Conservation (phyloP, 192 early-diverging fungal genomes). For the Coemansia sp. region DNA sequence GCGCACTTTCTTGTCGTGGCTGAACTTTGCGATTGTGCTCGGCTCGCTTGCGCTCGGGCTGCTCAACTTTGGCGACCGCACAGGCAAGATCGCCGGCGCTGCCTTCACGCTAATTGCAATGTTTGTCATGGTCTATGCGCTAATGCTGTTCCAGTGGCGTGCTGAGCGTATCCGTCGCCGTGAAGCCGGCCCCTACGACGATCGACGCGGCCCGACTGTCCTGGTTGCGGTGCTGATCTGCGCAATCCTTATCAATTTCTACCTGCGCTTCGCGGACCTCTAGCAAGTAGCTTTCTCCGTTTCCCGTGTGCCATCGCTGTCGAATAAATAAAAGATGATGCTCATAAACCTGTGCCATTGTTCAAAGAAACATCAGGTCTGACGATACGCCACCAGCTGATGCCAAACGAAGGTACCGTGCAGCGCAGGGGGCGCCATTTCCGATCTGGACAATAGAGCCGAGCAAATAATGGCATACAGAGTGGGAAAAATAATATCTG, state of each 20-base stretch:
- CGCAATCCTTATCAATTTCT: conserved; percentile 75
- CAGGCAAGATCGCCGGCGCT: conserved; percentile 65
- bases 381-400: background rate
- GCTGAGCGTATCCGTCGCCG: conserved; percentile 66
- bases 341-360: background rate
- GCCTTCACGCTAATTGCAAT: conserved; percentile 72
- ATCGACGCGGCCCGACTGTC: conserved; percentile 69
- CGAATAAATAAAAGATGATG: background rate
- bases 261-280: conserved; percentile 49
- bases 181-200: conserved; percentile 73
- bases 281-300: background rate
- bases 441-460: background rate
- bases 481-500: too few relatives aligned
- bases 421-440: conserved; percentile 1
- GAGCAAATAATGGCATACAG: background rate
- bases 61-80: conserved; percentile 79
- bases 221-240: conserved; percentile 66
- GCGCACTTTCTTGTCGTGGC: conserved; percentile 88
- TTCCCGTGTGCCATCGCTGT: background rate
- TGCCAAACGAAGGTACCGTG: background rate
- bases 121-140: conserved; percentile 76
- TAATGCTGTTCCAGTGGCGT: conserved; percentile 73
- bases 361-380: background rate
- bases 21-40: conserved; percentile 77
- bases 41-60: conserved; percentile 75